These are phyloP conservation scores for Epichloe scottii DNA, from an alignment of 2,329 filamentous ascomycete genomes.

Conservation along the genomic window DNA sequence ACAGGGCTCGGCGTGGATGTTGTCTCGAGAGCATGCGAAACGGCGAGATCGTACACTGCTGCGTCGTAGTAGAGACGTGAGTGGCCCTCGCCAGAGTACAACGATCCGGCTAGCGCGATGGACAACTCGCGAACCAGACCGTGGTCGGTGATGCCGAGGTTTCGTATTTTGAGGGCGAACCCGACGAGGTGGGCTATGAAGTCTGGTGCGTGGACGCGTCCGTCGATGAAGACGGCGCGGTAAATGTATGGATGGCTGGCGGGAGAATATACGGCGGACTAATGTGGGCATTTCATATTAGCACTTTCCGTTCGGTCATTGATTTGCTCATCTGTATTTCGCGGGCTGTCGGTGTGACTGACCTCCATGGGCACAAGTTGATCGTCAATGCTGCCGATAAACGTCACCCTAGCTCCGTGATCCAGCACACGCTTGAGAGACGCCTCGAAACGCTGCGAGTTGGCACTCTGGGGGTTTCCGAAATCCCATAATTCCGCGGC, in stretches of 20 bases:
- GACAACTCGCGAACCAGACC: conserved; percentile 86
- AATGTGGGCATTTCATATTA: conserved; percentile 1
- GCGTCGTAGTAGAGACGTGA: conserved; percentile 85
- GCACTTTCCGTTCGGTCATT: not conserved
- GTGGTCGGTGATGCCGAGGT: conserved; percentile 85
- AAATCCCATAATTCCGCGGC: conserved; percentile 96
- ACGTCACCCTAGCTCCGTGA: conserved; percentile 73
- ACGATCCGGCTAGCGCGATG: conserved; percentile 72
- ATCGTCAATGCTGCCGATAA: conserved; percentile 90
- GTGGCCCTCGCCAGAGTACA: conserved; percentile 88
- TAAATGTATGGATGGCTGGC: conserved; percentile 87
- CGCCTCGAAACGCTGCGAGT: conserved; percentile 69
- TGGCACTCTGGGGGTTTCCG: conserved; percentile 64
- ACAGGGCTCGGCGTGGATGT: conserved; percentile 35
- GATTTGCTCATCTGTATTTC: not conserved
- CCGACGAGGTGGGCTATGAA: conserved; percentile 90
- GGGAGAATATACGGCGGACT: conserved; percentile 76
- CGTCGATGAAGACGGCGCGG: conserved; percentile 91
- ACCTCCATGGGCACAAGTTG: conserved; percentile 89
- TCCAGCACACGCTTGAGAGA: conserved; percentile 63
- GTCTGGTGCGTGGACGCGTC: conserved; percentile 79
- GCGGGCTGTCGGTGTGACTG: conserved; percentile 12
- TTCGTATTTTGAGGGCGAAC: conserved; percentile 86
- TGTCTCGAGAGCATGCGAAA: conserved; percentile 64
- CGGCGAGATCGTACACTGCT: conserved; percentile 68